Evolutionary conservation across 2,329 filamentous ascomycete genomes (phyloP).

Genomic region (Aspergillus transmontanensis): DNA sequence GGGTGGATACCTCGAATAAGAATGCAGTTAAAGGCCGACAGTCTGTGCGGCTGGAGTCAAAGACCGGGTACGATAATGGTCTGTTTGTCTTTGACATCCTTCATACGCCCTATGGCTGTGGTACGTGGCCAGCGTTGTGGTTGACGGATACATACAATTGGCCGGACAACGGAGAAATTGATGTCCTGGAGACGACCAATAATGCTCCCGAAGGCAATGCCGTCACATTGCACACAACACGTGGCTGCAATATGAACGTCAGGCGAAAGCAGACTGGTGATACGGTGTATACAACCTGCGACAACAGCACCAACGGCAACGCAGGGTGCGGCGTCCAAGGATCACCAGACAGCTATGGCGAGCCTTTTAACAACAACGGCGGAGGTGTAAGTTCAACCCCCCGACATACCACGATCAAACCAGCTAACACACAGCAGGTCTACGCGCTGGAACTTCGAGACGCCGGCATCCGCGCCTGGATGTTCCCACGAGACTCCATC

Average conservation of each 20-base stretch:
- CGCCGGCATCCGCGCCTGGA: constrained; percentile 66
- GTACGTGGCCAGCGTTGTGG: constrained; percentile 69
- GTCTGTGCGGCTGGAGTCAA: constrained; percentile 66
- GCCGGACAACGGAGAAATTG: constrained; percentile 67
- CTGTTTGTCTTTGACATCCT: constrained; percentile 70
- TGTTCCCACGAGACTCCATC: constrained; percentile 54
- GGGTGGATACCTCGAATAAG: constrained; percentile 62
- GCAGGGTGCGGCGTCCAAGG: constrained; percentile 60
- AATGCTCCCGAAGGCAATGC: constrained; percentile 57
- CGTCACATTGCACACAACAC: constrained; percentile 62
- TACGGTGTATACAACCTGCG: constrained; percentile 50
- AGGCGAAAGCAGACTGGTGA: constrained; percentile 57
- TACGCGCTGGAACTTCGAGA: constrained; percentile 64
- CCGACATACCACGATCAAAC: neutral
- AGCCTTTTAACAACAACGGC: constrained; percentile 54
- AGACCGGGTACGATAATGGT: constrained; percentile 60
- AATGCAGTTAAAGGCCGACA: constrained; percentile 63
- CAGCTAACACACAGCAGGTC: constrained; percentile 33
- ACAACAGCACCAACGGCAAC: constrained; percentile 55
- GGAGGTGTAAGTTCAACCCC: constrained; percentile 50
- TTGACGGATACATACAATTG: constrained; percentile 62
- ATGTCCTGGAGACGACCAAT: constrained; percentile 64
- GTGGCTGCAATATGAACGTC: constrained; percentile 57
- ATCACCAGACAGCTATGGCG: constrained; percentile 51
- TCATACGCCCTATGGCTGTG: constrained; percentile 66